Percentiles rank a stretch among this genome's conserved stretches.
Evolutionary conservation across 2,329 filamentous ascomycete species (phyloP).

Genomic region (Ophiostoma australiae): DNA sequence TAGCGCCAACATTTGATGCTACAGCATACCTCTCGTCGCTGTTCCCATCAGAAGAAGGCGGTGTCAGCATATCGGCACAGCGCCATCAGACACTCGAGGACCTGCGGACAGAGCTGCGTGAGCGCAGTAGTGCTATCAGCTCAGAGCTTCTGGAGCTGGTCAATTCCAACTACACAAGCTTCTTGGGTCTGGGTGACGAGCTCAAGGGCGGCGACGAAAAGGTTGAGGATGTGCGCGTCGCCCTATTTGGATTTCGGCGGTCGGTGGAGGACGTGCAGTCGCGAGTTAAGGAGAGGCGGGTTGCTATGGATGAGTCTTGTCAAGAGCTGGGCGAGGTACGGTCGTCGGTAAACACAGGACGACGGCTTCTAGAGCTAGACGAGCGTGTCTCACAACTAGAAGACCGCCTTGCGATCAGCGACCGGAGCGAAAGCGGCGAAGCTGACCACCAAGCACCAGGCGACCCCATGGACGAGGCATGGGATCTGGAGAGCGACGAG

Average conservation of each 20-base stretch:
- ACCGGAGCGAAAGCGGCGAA: slow-evolving; percentile 11
- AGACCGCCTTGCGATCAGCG: slow-evolving; percentile 54
- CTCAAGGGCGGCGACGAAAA: slow-evolving; percentile 84
- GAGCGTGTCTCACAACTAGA: slow-evolving; percentile 60
- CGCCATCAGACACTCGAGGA: slow-evolving; percentile 96
- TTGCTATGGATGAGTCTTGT: slow-evolving; percentile 58
- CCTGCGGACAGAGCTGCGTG: slow-evolving; percentile 76
- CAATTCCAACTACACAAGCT: slow-evolving; percentile 91
- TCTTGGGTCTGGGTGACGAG: slow-evolving; percentile 75
- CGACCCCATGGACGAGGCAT: slow-evolving; percentile 29
- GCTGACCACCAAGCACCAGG: not conserved
- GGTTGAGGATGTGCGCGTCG: slow-evolving; percentile 83
- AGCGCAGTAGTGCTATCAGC: slow-evolving; percentile 72
- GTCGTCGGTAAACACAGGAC: slow-evolving; percentile 55
- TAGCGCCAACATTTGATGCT: slow-evolving; percentile 70
- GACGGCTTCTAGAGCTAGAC: slow-evolving; percentile 63
- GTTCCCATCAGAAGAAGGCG: slow-evolving; percentile 32
- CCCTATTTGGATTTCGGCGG: slow-evolving; percentile 76
- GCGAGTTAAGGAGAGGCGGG: slow-evolving; percentile 58
- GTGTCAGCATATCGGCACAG: slow-evolving; percentile 50
- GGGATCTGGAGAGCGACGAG: slow-evolving; percentile 34
- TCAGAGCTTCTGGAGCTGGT: slow-evolving; percentile 89
- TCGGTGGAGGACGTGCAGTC: slow-evolving; percentile 71
- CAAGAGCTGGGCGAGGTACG: slow-evolving; percentile 63
- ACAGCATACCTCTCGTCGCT: slow-evolving; percentile 64